Percentiles rank a stretch among this genome's conserved stretches.
Conservation (phyloP, 164 flowering plant species). For the Kingdonia uniflora region DNA sequence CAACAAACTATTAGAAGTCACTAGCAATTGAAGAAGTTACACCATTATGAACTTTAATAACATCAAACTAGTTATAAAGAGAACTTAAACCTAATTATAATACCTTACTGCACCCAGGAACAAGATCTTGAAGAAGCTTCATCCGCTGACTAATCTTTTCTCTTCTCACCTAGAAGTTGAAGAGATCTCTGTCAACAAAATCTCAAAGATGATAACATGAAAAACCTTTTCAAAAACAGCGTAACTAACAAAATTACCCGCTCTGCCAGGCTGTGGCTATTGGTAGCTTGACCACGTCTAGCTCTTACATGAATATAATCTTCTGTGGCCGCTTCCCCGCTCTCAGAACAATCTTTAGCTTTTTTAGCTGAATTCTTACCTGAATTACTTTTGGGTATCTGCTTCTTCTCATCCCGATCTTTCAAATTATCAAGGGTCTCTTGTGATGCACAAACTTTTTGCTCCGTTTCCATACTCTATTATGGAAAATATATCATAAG, state of each 20-base stretch:
- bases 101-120: slow-evolving; percentile 84
- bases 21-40: neutral
- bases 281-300: slow-evolving; percentile 86
- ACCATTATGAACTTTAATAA: neutral
- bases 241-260: slow-evolving; percentile 30
- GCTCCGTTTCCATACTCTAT: slow-evolving; percentile 34
- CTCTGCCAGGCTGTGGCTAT: slow-evolving; percentile 84
- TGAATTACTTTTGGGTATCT: slow-evolving; percentile 26
- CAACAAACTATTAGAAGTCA: neutral
- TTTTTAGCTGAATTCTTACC: neutral
- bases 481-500: slow-evolving; percentile 1
- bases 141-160: slow-evolving; percentile 83
- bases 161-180: slow-evolving; percentile 53
- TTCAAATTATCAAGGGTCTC: slow-evolving; percentile 25
- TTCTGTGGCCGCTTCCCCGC: slow-evolving; percentile 4
- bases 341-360: neutral
- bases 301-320: slow-evolving; percentile 84
- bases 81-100: neutral
- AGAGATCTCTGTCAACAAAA: neutral
- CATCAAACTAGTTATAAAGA: neutral
- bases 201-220: neutral
- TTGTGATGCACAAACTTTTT: slow-evolving; percentile 28
- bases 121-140: slow-evolving; percentile 79
- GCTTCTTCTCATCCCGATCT: slow-evolving; percentile 47
- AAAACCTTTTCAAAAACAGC: neutral